Conservation (phyloP, 75 land plant genomes). For the Pinus albicaulis region DNA sequence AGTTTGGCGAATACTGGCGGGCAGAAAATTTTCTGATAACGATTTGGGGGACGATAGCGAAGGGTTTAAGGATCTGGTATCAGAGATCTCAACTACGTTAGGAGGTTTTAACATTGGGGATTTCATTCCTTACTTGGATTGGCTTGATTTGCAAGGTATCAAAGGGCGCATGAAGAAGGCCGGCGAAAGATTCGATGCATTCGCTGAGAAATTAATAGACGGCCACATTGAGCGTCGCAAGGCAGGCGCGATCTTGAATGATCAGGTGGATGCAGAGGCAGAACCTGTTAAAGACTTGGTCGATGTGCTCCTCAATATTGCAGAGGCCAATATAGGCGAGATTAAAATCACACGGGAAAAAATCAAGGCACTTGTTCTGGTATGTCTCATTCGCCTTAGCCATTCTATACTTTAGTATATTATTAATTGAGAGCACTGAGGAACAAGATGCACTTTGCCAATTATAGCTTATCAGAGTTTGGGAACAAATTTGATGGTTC, state of each 20-base stretch:
- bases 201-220: slow-evolving; percentile 32
- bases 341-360: slow-evolving; percentile 7
- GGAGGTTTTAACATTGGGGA: slow-evolving; percentile 23
- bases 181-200: slow-evolving; percentile 16
- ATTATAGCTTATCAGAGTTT: too few species aligned
- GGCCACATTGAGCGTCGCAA: slow-evolving; percentile 17
- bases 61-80: slow-evolving; percentile 15
- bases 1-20: neutral
- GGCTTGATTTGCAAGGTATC: slow-evolving; percentile 38
- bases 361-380: slow-evolving; percentile 32
- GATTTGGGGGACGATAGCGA: slow-evolving; percentile 10
- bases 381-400: neutral
- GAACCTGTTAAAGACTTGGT: slow-evolving; percentile 14
- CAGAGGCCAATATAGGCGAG: slow-evolving; percentile 11
- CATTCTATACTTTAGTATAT: too few species aligned
- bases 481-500: too few species aligned
- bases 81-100: slow-evolving; percentile 7
- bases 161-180: slow-evolving; percentile 14
- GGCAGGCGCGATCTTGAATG: too few species aligned
- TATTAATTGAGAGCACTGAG: too few species aligned
- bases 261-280: neutral
- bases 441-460: too few species aligned
- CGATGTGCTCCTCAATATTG: slow-evolving; percentile 20
- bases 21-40: neutral
- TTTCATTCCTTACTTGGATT: slow-evolving; percentile 38